Percentiles rank a stretch among this genome's conserved stretches.
These are phyloP conservation scores for Cocos nucifera DNA, from an alignment of 176 grass and related monocot genomes.

Conservation along the genomic window DNA sequence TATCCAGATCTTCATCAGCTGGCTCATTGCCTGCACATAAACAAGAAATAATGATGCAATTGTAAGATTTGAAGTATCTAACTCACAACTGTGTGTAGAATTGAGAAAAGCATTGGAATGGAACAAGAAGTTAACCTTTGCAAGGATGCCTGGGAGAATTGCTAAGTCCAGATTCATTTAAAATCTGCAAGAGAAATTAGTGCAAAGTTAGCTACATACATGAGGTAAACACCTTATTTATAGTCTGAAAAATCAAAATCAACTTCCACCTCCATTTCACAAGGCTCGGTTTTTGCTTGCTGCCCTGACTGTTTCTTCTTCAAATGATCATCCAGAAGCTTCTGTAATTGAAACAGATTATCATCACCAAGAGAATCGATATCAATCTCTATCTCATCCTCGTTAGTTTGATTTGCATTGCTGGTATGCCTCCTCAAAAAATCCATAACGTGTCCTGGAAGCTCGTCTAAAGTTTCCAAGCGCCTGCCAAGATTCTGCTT, in stretches of 20 bases:
- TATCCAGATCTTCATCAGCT: slow-evolving; percentile 80
- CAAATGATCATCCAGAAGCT: slow-evolving; percentile 73
- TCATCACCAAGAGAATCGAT: slow-evolving; percentile 65
- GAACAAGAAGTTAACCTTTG: slow-evolving; percentile 44
- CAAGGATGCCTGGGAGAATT: slow-evolving; percentile 57
- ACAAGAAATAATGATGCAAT: not conserved
- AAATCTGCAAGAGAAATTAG: slow-evolving; percentile 32
- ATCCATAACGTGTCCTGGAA: slow-evolving; percentile 63
- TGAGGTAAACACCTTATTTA: no score
- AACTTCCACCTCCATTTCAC: slow-evolving; percentile 56
- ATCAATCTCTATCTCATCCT: slow-evolving; percentile 80
- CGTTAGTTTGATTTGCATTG: slow-evolving; percentile 40
- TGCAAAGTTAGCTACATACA: not conserved
- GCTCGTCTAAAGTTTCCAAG: slow-evolving; percentile 45
- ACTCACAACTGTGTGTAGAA: no score
- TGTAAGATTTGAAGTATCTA: slow-evolving; percentile 3
- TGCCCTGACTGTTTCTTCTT: slow-evolving; percentile 23
- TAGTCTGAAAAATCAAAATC: not conserved
- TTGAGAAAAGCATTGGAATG: slow-evolving; percentile 9
- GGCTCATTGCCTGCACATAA: slow-evolving; percentile 49
- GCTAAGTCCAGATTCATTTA: slow-evolving; percentile 64
- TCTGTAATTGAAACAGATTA: slow-evolving; percentile 60
- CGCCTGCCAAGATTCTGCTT: slow-evolving; percentile 49
- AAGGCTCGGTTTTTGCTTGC: slow-evolving; percentile 39
- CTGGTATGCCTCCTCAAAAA: slow-evolving; percentile 54